Evolutionary conservation across 2,329 filamentous ascomycete genomes (phyloP).

Genomic region (Escovopsis sp.): DNA sequence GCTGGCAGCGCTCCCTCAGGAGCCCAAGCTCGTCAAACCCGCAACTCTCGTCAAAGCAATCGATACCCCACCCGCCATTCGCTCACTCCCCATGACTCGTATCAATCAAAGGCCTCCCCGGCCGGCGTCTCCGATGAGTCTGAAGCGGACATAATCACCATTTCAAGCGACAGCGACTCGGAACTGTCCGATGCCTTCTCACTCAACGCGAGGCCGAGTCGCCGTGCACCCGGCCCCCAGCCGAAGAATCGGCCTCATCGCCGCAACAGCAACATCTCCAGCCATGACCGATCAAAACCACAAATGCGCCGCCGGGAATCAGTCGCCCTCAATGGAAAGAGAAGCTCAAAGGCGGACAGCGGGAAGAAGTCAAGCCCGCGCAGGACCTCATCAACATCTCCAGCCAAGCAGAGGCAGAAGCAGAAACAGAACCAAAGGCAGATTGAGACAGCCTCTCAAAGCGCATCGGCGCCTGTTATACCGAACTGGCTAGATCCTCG

Average conservation of each 20-base stretch:
- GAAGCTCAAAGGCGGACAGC: not conserved
- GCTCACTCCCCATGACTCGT: not conserved
- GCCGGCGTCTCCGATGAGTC: not conserved
- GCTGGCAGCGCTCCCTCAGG: constrained; percentile 7
- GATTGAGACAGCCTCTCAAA: not conserved
- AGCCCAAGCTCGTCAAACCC: constrained; percentile 16
- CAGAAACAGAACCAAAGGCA: no score
- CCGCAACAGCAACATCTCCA: constrained; percentile 1
- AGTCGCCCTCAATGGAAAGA: not conserved
- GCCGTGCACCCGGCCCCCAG: not conserved
- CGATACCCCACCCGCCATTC: constrained; percentile 5
- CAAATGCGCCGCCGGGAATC: not conserved
- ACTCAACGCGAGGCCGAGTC: not conserved
- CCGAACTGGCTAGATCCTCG: constrained; percentile 39
- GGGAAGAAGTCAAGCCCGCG: constrained; percentile 1
- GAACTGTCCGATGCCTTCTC: not conserved
- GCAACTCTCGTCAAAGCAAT: constrained; percentile 1
- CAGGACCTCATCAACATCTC: constrained; percentile 5
- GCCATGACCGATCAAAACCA: not conserved
- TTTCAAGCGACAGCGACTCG: not conserved
- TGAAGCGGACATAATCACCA: not conserved
- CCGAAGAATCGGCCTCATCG: not conserved
- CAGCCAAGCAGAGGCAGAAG: constrained; percentile 2
- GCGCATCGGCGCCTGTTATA: constrained; percentile 16
- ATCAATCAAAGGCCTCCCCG: not conserved